Conservation (phyloP, 306 rosid genomes). For the Erythrophleum fordii region DNA sequence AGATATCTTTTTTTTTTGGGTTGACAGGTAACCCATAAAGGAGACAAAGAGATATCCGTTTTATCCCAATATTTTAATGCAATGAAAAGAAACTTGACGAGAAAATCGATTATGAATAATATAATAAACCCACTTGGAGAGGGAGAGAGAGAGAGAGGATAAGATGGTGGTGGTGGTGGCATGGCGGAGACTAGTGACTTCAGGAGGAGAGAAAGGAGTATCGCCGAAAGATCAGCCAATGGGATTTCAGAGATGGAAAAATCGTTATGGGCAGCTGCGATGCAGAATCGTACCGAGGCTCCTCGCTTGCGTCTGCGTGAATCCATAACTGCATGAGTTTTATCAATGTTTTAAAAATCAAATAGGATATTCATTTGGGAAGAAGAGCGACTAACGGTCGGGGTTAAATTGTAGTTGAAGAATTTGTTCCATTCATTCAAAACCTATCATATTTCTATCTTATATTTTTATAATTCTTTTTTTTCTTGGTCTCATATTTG, state of each 20-base stretch:
- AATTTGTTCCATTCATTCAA: no score
- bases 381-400: no score
- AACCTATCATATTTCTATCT: no score
- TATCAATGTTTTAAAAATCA: no score
- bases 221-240: conserved; percentile 2
- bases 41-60: background rate
- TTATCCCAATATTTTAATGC: background rate
- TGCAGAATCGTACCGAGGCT: background rate
- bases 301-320: background rate
- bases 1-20: background rate
- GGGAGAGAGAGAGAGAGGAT: conserved; percentile 4
- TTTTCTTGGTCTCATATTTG: no score
- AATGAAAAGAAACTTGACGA: background rate
- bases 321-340: background rate
- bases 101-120: background rate
- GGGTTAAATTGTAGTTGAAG: no score
- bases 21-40: no score
- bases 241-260: background rate
- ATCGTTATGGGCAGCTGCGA: background rate
- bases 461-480: no score
- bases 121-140: conserved; percentile 7
- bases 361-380: no score
- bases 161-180: background rate
- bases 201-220: background rate
- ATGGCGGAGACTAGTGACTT: background rate